Evolutionary conservation across 257 asterid species (phyloP), one percentile per base, ranked within the genome.

Genomic region (Petunia axillaris): DNA sequence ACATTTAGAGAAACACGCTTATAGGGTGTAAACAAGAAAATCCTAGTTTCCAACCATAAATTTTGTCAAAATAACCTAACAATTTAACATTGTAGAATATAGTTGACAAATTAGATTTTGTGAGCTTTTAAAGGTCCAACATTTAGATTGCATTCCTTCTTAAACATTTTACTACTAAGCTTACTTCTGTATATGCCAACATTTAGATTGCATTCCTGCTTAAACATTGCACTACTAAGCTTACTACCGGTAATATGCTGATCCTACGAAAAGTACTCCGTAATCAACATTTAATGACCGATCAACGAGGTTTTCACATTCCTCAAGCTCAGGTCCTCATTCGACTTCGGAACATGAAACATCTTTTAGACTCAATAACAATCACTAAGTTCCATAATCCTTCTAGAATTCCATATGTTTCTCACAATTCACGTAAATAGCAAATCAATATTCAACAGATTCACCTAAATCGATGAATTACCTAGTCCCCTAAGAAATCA

Each of bases 401-500:
- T 48, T 14, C 67, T 35, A n/a, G 73, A 50, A 48, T 43, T 2
- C 46, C 7, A 15, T 1, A 5, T 13, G 35, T 50, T 14, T 11
- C 39, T 14, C 62, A 36, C 63, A 73, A 36, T 2, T 35, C 4
- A 73, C 35, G 11, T 0, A 35, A 48, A 5, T 57, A 25, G 14
- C 25, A 60, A 48, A 73, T 73, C 46, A 35, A 50, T 50, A 73
- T 36, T 35, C 78, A 73, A 73, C 63, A 48, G 13, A 73, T 73
- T 13, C 46, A 36, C 62, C 77, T 36, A 50, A 50, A 25, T 1
- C 46, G 50, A 13, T 73, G 13, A 73, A 73, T 35, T 10, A 2
- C 36, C 6, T 1, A 50, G 50, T 73, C 35, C 77, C 46, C 44
- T 35, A 35, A 6, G 46, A 40, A 73, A 8, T 41, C 14, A 66